Conservation (phyloP, 768 basidiomycete genomes). For the Termitomyces sp. region DNA sequence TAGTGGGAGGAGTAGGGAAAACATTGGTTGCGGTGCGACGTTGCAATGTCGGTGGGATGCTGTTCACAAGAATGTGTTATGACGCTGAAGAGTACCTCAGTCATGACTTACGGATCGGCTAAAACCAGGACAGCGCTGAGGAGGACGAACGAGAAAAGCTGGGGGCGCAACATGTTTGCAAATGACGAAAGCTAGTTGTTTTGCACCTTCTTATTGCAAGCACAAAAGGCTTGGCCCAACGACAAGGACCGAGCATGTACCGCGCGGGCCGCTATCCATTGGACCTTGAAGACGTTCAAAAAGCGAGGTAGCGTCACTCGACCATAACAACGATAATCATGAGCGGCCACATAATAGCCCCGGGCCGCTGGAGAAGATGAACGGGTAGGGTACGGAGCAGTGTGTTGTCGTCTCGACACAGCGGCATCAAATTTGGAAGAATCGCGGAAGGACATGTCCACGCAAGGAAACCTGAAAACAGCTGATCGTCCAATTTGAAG, state of each 20-base stretch:
- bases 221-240: neutral
- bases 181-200: neutral
- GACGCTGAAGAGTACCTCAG: neutral
- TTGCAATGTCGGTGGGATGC: slow-evolving; percentile 14
- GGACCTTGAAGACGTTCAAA: neutral
- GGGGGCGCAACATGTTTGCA: slow-evolving; percentile 1
- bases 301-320: neutral
- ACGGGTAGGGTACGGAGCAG: neutral
- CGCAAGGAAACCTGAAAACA: neutral
- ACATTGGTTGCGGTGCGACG: slow-evolving; percentile 31
- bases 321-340: neutral
- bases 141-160: slow-evolving; percentile 1
- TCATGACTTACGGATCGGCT: slow-evolving; percentile 5
- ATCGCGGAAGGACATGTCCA: slow-evolving; percentile 1
- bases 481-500: neutral
- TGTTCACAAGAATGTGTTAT: neutral
- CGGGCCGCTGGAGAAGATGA: neutral
- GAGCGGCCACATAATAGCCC: slow-evolving; percentile 24
- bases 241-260: neutral
- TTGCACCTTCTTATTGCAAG: slow-evolving; percentile 2
- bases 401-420: slow-evolving; percentile 19
- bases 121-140: slow-evolving; percentile 1
- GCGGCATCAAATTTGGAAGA: slow-evolving; percentile 8
- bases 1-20: slow-evolving; percentile 31
- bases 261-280: neutral